Evolutionary conservation across 2,329 filamentous ascomycete species (phyloP).

Genomic region (Fusarium hostae): DNA sequence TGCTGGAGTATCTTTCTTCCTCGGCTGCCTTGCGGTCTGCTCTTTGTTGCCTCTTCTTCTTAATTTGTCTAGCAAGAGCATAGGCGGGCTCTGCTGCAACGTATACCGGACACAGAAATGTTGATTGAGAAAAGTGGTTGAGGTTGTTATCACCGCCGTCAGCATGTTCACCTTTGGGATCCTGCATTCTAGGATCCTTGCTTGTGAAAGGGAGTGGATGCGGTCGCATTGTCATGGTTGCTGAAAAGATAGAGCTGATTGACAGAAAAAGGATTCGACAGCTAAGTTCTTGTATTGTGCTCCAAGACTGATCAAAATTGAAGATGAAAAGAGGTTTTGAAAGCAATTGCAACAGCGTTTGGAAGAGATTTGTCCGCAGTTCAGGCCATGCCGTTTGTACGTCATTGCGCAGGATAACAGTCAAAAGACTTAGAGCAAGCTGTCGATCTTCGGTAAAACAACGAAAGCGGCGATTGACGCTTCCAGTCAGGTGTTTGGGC

Average conservation of each 20-base stretch:
- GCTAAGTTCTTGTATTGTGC: too few relatives aligned
- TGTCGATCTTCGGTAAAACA: background rate
- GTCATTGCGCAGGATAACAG: background rate
- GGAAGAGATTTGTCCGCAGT: accelerated
- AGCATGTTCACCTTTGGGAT: background rate
- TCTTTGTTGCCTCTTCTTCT: background rate
- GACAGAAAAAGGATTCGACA: too few relatives aligned
- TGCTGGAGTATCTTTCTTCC: accelerated
- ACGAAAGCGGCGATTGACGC: background rate
- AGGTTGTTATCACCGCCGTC: background rate
- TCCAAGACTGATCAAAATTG: too few relatives aligned
- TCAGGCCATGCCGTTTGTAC: background rate
- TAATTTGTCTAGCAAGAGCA: background rate
- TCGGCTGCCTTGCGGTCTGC: background rate
- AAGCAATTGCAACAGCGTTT: background rate
- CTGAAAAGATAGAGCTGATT: background rate
- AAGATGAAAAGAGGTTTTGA: too few relatives aligned
- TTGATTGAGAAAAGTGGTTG: background rate
- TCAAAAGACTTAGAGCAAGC: background rate
- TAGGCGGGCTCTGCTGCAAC: constrained; percentile 3
- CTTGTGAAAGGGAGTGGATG: constrained; percentile 10
- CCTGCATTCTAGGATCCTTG: constrained; percentile 6
- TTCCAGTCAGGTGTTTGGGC: background rate
- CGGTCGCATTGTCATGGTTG: constrained; percentile 1
- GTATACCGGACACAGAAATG: background rate